Evolutionary conservation across 2,329 filamentous ascomycete genomes (phyloP).

Genomic region (Botrytis hyacinthi): DNA sequence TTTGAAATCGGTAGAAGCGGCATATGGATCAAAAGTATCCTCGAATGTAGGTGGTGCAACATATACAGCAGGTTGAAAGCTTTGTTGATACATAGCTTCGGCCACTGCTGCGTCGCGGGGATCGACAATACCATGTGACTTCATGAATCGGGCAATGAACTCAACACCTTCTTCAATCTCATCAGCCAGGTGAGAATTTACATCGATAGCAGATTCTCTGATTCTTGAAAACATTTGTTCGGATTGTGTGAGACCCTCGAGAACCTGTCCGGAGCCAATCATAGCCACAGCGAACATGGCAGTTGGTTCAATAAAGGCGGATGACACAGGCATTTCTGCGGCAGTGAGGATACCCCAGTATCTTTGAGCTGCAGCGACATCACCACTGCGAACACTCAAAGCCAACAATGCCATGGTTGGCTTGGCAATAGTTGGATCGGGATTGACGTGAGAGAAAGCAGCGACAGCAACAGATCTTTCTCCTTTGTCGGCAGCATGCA

Average conservation of each 20-base stretch:
- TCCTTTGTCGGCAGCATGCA: constrained; percentile 75
- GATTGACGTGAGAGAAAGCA: constrained; percentile 60
- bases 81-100: constrained; percentile 48
- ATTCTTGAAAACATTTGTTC: constrained; percentile 87
- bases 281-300: constrained; percentile 88
- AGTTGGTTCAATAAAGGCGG: constrained; percentile 77
- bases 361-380: constrained; percentile 71
- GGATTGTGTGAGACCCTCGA: constrained; percentile 75
- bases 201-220: constrained; percentile 55
- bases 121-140: constrained; percentile 52
- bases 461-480: constrained; percentile 65
- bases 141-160: constrained; percentile 61
- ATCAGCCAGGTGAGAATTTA: constrained; percentile 60
- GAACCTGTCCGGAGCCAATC: constrained; percentile 78
- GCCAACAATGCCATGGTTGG: constrained; percentile 81
- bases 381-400: constrained; percentile 78
- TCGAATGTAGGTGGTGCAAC: constrained; percentile 62
- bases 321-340: constrained; percentile 57
- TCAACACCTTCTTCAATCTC: constrained; percentile 86
- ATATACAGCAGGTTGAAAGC: constrained; percentile 52
- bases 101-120: constrained; percentile 50
- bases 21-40: constrained; percentile 88
- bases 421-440: constrained; percentile 49
- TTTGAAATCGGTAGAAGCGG: constrained; percentile 86
- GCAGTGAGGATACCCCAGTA: constrained; percentile 76